Evolutionary conservation across 305 asterid species (phyloP), one percentile per base, ranked within the genome.

Genomic region (Rubia peregrina): DNA sequence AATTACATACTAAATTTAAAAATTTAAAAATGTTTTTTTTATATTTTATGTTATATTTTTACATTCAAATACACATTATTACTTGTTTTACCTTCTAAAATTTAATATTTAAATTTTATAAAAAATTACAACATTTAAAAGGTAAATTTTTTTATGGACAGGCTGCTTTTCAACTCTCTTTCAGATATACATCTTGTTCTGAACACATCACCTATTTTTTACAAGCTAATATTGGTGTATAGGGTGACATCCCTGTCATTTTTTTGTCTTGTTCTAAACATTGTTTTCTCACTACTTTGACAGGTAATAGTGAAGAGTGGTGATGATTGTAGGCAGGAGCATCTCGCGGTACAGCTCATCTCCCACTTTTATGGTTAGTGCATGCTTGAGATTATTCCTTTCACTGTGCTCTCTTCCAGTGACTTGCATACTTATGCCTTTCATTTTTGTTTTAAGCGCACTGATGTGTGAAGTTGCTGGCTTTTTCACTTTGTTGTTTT

Each of bases 351-450:
- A 61, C 88, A 91, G 83, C 97, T 91, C 71, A 89, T 91, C 64
- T 89, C 95, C 77, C 97, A 91, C 87, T 91, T 91, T 78, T 87
- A 91, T 33, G 91, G 91, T 86, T 73, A 59, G 86, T 71, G 16
- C 53, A 53, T 77, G 61, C 55, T 73, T 67, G 46, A 17, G 24
- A 38, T 38, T 63, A 30, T 9, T 21, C 49, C 48, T 59, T 57
- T 36, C n/a, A 12, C 7, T 21, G 56, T 68, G 9, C 65, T 63
- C 38, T 21, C 57, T 42, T 67, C 17, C 7, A 42, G 10, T 38
- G 11, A 16, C 53, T 44, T 48, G 49, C 36, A 57, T 66, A 24
- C 8, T 38, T 6, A n/a, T 61, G 11, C 10, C 53, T 30, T 36
- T 67, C n/a, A 16, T 11, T 51, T 12, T 8, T 61, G 7, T 65